These are phyloP conservation scores for Penstemon newberryi DNA, from an alignment of 257 asterid species.

Conservation along the genomic window DNA sequence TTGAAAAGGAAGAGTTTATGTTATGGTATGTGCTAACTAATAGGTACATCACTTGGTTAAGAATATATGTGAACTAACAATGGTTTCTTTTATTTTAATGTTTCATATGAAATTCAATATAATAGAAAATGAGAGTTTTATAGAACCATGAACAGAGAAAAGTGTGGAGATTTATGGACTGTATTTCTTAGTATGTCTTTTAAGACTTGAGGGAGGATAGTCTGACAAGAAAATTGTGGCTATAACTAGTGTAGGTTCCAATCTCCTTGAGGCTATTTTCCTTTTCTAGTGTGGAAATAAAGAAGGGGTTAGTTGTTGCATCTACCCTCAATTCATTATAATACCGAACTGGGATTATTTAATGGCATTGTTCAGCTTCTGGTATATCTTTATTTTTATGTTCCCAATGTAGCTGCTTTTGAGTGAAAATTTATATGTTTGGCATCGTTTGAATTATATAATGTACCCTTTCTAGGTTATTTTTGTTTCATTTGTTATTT, in stretches of 20 bases:
- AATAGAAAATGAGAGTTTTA: neutral
- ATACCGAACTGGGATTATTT: neutral
- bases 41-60: too few species aligned
- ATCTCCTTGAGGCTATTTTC: neutral
- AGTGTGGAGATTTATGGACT: neutral
- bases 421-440: neutral
- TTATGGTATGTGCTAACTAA: neutral
- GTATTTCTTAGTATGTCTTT: neutral
- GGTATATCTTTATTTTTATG: neutral
- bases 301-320: neutral
- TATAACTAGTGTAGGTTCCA: neutral
- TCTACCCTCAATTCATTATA: too few species aligned
- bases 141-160: neutral
- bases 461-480: too few species aligned
- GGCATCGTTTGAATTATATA: too few species aligned
- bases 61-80: neutral
- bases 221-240: too few species aligned
- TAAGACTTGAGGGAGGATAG: neutral
- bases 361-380: neutral
- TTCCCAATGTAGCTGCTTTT: neutral
- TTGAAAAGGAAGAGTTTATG: too few species aligned
- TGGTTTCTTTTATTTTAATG: neutral
- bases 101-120: too few species aligned
- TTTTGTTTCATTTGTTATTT: too few species aligned
- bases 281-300: neutral